phyloP scores from a whole-genome alignment of 108 stramenopile genomes.

The Discostella stelligeroides region DNA sequence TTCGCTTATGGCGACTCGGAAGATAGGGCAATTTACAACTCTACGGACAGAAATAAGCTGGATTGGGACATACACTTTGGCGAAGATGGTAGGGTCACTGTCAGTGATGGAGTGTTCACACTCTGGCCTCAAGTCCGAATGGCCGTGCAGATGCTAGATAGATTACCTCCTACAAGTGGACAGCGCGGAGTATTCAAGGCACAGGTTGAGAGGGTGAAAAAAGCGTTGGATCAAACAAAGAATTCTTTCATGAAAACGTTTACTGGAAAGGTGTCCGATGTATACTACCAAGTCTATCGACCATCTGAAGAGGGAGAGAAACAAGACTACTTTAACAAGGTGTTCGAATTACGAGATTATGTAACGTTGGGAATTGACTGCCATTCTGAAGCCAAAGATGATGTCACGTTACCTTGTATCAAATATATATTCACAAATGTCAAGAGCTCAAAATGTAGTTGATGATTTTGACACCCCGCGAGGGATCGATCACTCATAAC shows the following conservation, averaged over 20 bases:
- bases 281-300: slow-evolving; percentile 52
- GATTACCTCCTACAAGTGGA: slow-evolving; percentile 59
- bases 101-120: slow-evolving; percentile 58
- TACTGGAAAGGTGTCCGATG: slow-evolving; percentile 49
- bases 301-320: slow-evolving; percentile 53
- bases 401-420: slow-evolving; percentile 53
- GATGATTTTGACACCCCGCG: too few relatives aligned
- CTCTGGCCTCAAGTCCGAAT: slow-evolving; percentile 66
- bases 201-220: slow-evolving; percentile 59
- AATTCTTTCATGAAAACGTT: slow-evolving; percentile 46
- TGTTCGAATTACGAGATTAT: slow-evolving; percentile 52
- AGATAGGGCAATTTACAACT: slow-evolving; percentile 56
- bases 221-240: slow-evolving; percentile 58
- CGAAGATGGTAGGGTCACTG: slow-evolving; percentile 53
- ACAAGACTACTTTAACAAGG: slow-evolving; percentile 54
- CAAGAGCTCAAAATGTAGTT: too few relatives aligned
- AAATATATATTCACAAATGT: slow-evolving; percentile 55
- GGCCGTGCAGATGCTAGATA: slow-evolving; percentile 58
- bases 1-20: slow-evolving; percentile 46
- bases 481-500: too few relatives aligned
- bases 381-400: slow-evolving; percentile 40
- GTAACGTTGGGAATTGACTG: slow-evolving; percentile 55
- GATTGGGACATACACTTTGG: slow-evolving; percentile 57
- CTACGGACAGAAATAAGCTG: slow-evolving; percentile 57
- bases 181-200: slow-evolving; percentile 57